Base-by-base conservation (phyloP, 192 early-diverging fungal genomes). In the Linderina pennispora region DNA sequence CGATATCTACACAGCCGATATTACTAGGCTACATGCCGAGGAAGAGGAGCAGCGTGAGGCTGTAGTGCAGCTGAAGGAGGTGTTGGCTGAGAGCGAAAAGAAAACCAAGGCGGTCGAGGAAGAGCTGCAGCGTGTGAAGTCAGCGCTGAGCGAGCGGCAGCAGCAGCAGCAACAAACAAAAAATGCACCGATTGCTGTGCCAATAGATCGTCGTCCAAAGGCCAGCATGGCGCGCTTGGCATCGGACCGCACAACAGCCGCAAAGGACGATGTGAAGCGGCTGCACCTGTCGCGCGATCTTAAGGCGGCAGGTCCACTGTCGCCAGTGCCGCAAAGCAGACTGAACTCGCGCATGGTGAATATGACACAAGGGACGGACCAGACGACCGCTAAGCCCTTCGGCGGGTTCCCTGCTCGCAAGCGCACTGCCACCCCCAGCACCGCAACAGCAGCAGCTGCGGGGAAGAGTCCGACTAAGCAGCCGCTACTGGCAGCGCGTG, bases 1-100 rank as follows among this genome's bases (percentile, higher is more conserved):
- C 25, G 70, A 74, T 23, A 36, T 58, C 25, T 74, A 74, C 60
- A 65, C 42, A 44, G 32, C 50, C 2, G 70, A 74, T 23, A 62
- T 59, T 39, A 50, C 54, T 13, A 37, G 43, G 39, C 59, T 74
- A 25, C 64, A 55, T 19, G 64, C 46, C 20, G 40, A 62, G 22
- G 70, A 67, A 24, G 59, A 55, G 41, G 43, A 48, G 44, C 62
- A 72, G 23, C 57, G 68, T 13, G 32, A 53, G 62, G 51, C 46
- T 18, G 68, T 62, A 15, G 62, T 53, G 5, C 15, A 15, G 26
- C 52, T 72, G 20, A 36, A 44, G 9, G 40, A 21, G 2, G 57
- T 65, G 23, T 34, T 64, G 37, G 53, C 32, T 13, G 38, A 34
- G 23, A 48, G 23, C 36, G 15, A 9, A 1, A 16, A 25, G 2